A percentile compares a stretch with the other conserved stretches of the same genome.
phyloP scores from a whole-genome alignment of 2,329 filamentous ascomycete genomes.

The Fusarium sp. region DNA sequence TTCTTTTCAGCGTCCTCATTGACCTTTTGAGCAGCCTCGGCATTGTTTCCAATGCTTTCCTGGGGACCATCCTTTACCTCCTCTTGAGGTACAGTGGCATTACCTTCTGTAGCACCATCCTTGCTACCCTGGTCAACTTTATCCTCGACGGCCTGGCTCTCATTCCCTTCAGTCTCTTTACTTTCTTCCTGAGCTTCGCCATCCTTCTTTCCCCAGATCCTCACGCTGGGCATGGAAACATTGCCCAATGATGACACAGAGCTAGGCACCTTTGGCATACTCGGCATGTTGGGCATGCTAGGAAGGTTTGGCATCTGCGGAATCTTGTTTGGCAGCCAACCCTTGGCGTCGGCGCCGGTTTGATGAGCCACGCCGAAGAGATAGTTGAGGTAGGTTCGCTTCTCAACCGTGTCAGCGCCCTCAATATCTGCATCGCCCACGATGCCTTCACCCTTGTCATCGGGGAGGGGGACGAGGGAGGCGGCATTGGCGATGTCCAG shows the following conservation, averaged over 20 bases:
- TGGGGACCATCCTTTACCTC: not conserved
- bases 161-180: not conserved
- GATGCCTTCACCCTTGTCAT: conserved; percentile 50
- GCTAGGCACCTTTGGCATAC: conserved; percentile 43
- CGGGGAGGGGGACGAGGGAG: conserved; percentile 60
- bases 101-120: not conserved
- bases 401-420: conserved; percentile 49
- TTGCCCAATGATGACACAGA: conserved; percentile 46
- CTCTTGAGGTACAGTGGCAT: not conserved
- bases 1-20: not conserved
- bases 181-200: not conserved
- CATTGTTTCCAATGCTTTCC: not conserved
- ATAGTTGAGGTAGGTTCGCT: conserved; percentile 59
- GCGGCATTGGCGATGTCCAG: conserved; percentile 65
- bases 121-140: not conserved
- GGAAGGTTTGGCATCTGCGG: conserved; percentile 51
- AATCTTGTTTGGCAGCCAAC: conserved; percentile 58
- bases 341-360: conserved; percentile 56
- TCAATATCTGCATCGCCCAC: conserved; percentile 46
- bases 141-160: not conserved
- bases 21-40: not conserved
- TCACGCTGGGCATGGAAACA: conserved; percentile 48
- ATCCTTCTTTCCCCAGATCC: conserved; percentile 45
- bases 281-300: conserved; percentile 46
- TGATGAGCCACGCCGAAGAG: conserved; percentile 62